Base-by-base conservation (phyloP, 108 stramenopile genomes). In the Hondaea fermentalgiana region DNA sequence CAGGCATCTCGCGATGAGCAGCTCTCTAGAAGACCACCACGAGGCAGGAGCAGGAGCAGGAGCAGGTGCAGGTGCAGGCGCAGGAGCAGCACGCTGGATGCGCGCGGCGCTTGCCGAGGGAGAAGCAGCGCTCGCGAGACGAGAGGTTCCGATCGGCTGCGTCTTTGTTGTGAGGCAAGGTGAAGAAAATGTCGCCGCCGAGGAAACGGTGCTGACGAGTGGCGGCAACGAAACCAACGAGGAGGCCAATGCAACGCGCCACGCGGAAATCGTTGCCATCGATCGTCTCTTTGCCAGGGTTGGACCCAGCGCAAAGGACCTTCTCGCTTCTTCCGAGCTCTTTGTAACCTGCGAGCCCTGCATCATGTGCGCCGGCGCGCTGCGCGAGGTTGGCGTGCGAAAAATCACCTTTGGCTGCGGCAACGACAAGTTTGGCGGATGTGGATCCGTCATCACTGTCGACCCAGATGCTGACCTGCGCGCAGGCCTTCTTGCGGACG, bases 331-430 rank as follows among this genome's bases (percentile, higher is more conserved):
- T 4, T 55, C 44, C 45, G 35, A 5, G 59, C 83, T 92, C 21
- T 93, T 71, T 28, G 92, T 93, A 21, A 93, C 91, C 19, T 89
- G 91, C 59, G 92, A 93, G 72, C 92, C 92, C 4, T 93, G 92
- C 83, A 89, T 93, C 58, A 93, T 93, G 92, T 93, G 92, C 90
- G 91, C 92, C 12, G 45, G 88, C 3, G 92, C 92, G 10, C 51
- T 93, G 60, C 4, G 47, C 14, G 49, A 53, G 45, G 60, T 90
- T 58, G 87, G 87, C 8, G 60, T 92, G 5, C 5, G 44, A 2
- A 21, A 47, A 21, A 89, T 90, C 25, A 51, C 58, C 23, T 92
- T 92, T 44, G 92, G 92, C 4, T 89, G 89, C 17, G 8, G 23
- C 16, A 92, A 92, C 43, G 87, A 88, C 45, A 90, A 88, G 47